Base-by-base conservation (phyloP, 805 yeast genomes). In the Clavispora carvajalis region DNA sequence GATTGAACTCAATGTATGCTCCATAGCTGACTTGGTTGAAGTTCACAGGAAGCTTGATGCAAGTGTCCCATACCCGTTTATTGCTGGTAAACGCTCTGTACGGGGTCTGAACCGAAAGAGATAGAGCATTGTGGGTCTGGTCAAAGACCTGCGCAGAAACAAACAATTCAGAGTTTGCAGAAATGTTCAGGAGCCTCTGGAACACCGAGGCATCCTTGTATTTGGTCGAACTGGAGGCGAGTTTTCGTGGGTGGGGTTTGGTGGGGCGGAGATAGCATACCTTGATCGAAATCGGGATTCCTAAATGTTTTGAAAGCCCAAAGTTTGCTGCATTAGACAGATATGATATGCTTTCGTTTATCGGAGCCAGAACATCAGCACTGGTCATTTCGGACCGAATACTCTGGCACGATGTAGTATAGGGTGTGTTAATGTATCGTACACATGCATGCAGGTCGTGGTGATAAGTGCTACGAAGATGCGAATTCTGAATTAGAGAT, bases 31-130 rank as follows among this genome's bases (percentile, higher is more conserved):
- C 58, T 53, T 88, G 93, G 39, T 76, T 74, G 48, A 85, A 78
- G 39, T 72, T 69, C 2, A 90, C 73, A 1, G 97, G 91, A 35
- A 93, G 59, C 34, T 75, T 73, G 16, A 87, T 60, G 84, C 88
- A 82, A 44, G 79, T 78, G 49, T 82, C 75, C 90, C 93, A 87
- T 57, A 74, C 54, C 74, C 74, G 23, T 36, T 55, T 57, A 37
- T 58, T 63, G 34, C 52, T 55, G 35, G 58, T 48, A 39, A 69
- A 68, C 9, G 58, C 39, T 39, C 55, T 57, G 46, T 64, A 67
- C 7, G 62, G 56, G 6, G 73, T 63, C 45, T 65, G 72, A 8
- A 64, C 55, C 16, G 66, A 59, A 3, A 53, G 41, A 5, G 65
- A 52, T 8, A 64, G 26, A 22, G 58, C 55, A 40, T 63, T 56